These are phyloP conservation scores for Tylopilus vinaceipallidus DNA, from an alignment of 768 basidiomycete genomes.

Conservation along the genomic window DNA sequence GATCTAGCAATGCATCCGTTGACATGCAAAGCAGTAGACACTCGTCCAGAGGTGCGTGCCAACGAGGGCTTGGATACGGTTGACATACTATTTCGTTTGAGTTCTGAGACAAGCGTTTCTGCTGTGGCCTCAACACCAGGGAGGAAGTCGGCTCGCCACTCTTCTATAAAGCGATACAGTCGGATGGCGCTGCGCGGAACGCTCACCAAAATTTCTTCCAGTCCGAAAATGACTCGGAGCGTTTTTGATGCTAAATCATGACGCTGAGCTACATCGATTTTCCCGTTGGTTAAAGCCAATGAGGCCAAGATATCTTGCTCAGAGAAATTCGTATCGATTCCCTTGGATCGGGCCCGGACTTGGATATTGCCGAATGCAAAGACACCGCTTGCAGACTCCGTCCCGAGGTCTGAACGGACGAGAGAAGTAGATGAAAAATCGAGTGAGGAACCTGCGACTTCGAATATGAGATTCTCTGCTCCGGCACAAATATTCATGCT, in stretches of 20 bases:
- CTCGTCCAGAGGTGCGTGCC: constrained; percentile 10
- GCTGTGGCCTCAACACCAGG: constrained; percentile 70
- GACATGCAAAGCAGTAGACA: constrained; percentile 40
- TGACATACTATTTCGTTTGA: constrained; percentile 43
- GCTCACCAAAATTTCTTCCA: constrained; percentile 48
- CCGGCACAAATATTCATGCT: constrained; percentile 57
- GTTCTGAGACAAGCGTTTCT: constrained; percentile 62
- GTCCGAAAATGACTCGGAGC: constrained; percentile 43
- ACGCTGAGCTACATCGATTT: constrained; percentile 44
- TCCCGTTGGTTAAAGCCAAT: constrained; percentile 46
- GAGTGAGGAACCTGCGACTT: constrained; percentile 44
- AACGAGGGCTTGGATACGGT: constrained; percentile 32
- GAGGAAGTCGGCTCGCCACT: constrained; percentile 80
- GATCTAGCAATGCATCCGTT: constrained; percentile 51
- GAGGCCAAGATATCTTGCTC: constrained; percentile 63
- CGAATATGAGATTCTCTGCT: constrained; percentile 68
- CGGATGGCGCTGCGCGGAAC: constrained; percentile 82
- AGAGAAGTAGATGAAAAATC: constrained; percentile 24
- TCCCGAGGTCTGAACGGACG: constrained; percentile 12
- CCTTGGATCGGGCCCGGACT: constrained; percentile 54
- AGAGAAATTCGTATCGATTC: constrained; percentile 36
- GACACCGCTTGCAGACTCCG: constrained; percentile 47
- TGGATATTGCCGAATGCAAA: constrained; percentile 50
- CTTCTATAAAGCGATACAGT: constrained; percentile 73
- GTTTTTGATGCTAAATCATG: constrained; percentile 42